phyloP scores from a whole-genome alignment of 805 yeast genomes.

The Starmerella kuoi region DNA sequence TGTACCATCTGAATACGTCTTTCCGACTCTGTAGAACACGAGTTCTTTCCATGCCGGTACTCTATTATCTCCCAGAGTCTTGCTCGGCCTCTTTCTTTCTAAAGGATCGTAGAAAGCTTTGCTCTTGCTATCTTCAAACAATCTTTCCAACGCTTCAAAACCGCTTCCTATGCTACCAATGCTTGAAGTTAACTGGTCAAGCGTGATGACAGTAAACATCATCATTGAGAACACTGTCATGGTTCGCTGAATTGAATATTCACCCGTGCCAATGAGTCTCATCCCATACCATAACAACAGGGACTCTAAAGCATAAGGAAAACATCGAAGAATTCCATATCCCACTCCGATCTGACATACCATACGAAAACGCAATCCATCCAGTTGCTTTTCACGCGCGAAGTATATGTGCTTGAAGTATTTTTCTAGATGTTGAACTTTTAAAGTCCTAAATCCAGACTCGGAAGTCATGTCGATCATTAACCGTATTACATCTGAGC shows the following conservation, averaged over 20 bases:
- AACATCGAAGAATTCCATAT: slow-evolving; percentile 42
- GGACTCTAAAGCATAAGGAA: slow-evolving; percentile 53
- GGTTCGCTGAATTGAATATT: slow-evolving; percentile 45
- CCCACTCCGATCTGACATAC: slow-evolving; percentile 58
- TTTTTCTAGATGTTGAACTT: slow-evolving; percentile 40
- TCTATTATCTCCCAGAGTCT: neutral
- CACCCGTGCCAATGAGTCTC: slow-evolving; percentile 45
- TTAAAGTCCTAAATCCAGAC: slow-evolving; percentile 50
- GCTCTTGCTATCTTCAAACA: slow-evolving; percentile 12
- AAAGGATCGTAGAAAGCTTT: neutral
- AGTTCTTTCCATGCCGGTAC: slow-evolving; percentile 10
- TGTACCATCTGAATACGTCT: slow-evolving; percentile 14
- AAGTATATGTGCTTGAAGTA: slow-evolving; percentile 32
- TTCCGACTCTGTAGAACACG: slow-evolving; percentile 10
- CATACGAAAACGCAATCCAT: slow-evolving; percentile 37
- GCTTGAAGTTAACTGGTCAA: slow-evolving; percentile 46
- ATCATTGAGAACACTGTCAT: slow-evolving; percentile 61
- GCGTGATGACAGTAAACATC: slow-evolving; percentile 57
- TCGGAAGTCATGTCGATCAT: slow-evolving; percentile 38
- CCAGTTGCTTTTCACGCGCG: slow-evolving; percentile 27
- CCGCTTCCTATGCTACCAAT: slow-evolving; percentile 78
- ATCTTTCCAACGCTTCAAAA: slow-evolving; percentile 30
- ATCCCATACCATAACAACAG: slow-evolving; percentile 71
- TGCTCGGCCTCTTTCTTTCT: neutral
- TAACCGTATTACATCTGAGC: slow-evolving; percentile 19